Evolutionary conservation across 1,284 basidiomycete species (phyloP).

Genomic region (Peniophora sp.): DNA sequence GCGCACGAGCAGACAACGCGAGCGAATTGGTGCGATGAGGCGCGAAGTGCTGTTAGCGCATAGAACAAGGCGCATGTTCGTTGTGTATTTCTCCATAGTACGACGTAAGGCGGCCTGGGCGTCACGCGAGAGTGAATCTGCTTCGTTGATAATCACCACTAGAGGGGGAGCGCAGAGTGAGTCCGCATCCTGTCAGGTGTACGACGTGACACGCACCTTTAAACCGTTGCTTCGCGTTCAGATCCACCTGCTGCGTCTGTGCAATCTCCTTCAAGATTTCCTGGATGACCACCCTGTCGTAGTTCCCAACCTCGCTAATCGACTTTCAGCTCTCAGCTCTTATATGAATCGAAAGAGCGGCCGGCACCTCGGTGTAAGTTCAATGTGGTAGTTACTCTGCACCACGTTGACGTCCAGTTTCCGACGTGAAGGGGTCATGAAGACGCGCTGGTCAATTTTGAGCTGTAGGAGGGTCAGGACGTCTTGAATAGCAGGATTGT

Average conservation of each 20-base stretch:
- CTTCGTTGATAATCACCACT: constrained; percentile 99
- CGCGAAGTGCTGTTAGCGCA: constrained; percentile 97
- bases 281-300: constrained; percentile 93
- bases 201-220: constrained; percentile 57
- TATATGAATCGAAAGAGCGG: background rate
- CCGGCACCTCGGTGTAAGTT: constrained; percentile 89
- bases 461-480: constrained; percentile 42
- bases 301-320: constrained; percentile 88
- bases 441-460: constrained; percentile 97
- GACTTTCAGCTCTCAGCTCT: background rate
- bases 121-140: constrained; percentile 90
- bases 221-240: constrained; percentile 92
- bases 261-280: constrained; percentile 98
- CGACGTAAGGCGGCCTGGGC: constrained; percentile 95
- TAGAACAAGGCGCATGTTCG: constrained; percentile 93
- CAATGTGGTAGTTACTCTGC: constrained; percentile 95
- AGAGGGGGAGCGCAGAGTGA: constrained; percentile 2
- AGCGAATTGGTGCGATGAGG: constrained; percentile 96
- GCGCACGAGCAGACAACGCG: constrained; percentile 88
- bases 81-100: constrained; percentile 99
- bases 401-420: constrained; percentile 97
- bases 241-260: constrained; percentile 96
- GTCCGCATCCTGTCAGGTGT: background rate
- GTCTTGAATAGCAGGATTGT: background rate
- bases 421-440: constrained; percentile 89